Evolutionary conservation across 2,329 filamentous ascomycete genomes (phyloP), one percentile per base, ranked within the genome.

Genomic region (Fusarium papillatum): DNA sequence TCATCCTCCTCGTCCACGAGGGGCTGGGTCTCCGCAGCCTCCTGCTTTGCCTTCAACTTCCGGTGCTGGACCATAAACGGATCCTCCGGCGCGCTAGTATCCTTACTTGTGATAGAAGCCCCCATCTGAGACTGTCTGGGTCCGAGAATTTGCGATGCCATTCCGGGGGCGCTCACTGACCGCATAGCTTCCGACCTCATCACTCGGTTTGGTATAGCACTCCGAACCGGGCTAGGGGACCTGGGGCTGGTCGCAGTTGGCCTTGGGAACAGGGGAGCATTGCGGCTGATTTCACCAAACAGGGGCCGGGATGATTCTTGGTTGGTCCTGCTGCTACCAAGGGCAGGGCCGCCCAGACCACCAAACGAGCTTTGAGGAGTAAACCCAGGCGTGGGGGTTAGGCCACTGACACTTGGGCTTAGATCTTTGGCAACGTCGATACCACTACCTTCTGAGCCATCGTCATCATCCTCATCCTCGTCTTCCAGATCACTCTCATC

Each of bases 1-100:
- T 93, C 92, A 74, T 94, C 93, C 74, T 95, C 93, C 63, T 95
- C 90, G 68, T 94, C 92, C 26, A 91, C 85, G 4, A 94, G 85
- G 6, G 90, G 85, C 71, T 89, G 88, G 7, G 86, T 86, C 79
- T 92, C 89, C 69, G 91, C 90, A 1, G 87, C 89, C 76, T 91
- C 89, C 70, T 89, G 89, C 74, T 86, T 88, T 55, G 88, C 89
- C 76, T 87, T 89, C 5, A 87, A 82, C 78, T 86, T 88, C 63
- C 87, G 86, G 76, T 90, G 88, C 74, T 89, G 87, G 53, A 85
- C 83, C 66, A 89, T 81, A 64, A 88, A 88, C 9, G 84, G 82
- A 63, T 90, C 89, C 73, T 87, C 86, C 38, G 82, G 79, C 53
- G 84, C 81, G 4, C 68, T 66, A 39, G 69, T 76, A 43, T 85